These are phyloP conservation scores for Aspergillus awamori DNA, from an alignment of 2,329 filamentous ascomycete genomes.

Conservation along the genomic window DNA sequence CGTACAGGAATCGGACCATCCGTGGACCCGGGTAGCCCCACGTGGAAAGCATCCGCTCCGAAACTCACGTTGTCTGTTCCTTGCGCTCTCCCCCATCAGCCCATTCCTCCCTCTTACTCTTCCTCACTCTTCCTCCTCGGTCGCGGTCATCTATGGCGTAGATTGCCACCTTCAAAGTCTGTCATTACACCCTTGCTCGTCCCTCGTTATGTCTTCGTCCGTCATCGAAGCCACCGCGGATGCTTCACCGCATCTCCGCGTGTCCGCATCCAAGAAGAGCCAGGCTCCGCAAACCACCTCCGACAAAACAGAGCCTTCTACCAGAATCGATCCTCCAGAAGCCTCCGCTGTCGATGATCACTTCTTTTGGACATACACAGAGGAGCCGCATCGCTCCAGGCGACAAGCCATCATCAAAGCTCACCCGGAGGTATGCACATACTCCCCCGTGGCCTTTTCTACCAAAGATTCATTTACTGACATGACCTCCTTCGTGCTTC, in stretches of 20 bases:
- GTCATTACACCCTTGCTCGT: conserved; percentile 6
- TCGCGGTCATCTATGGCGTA: conserved; percentile 26
- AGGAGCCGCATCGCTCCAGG: conserved; percentile 91
- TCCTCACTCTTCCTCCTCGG: background rate
- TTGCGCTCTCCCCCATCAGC: conserved; percentile 14
- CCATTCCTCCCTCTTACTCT: conserved; percentile 8
- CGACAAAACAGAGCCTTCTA: conserved; percentile 22
- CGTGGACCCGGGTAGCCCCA: conserved; percentile 36
- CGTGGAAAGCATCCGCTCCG: conserved; percentile 39
- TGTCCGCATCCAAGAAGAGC: conserved; percentile 34
- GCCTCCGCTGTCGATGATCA: conserved; percentile 52
- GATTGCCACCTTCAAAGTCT: background rate
- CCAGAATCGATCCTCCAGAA: conserved; percentile 36
- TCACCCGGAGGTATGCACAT: conserved; percentile 76
- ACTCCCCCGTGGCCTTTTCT: background rate
- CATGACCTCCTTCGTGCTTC: conserved; percentile 14
- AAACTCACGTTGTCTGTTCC: conserved; percentile 20
- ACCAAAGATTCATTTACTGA: conserved; percentile 5
- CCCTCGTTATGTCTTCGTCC: conserved; percentile 31
- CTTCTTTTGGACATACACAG: conserved; percentile 99
- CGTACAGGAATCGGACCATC: conserved; percentile 17
- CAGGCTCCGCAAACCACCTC: conserved; percentile 21
- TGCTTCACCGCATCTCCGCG: conserved; percentile 37
- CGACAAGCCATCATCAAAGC: conserved; percentile 96
- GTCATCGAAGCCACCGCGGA: conserved; percentile 31